A percentile compares a stretch with the other conserved stretches of the same genome.
phyloP scores from a whole-genome alignment of 371 early-diverging fungal genomes.

The Vairimorpha ceranae region DNA sequence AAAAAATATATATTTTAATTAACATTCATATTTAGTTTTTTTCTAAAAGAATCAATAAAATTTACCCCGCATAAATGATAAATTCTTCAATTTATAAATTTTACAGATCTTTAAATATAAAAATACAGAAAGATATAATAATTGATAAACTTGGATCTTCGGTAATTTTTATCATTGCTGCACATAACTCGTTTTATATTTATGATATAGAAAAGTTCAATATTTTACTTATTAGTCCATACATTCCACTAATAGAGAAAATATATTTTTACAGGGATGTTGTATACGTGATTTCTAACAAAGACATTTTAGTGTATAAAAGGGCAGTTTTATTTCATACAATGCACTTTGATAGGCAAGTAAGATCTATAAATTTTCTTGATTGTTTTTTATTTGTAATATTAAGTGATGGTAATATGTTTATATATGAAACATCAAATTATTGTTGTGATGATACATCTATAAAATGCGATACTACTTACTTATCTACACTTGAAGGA shows the following conservation, averaged over 20 bases:
- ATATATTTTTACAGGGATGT: background rate
- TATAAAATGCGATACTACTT: background rate
- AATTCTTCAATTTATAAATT: slow-evolving; percentile 1
- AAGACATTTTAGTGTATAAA: background rate
- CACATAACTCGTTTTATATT: background rate
- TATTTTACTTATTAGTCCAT: slow-evolving; percentile 13
- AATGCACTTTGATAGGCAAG: background rate
- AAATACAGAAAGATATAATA: background rate
- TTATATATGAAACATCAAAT: background rate
- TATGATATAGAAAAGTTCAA: slow-evolving; percentile 2
- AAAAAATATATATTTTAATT: too few species aligned
- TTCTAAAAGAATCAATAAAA: background rate
- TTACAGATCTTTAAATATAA: slow-evolving; percentile 2
- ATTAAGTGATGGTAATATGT: background rate
- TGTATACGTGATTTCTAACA: background rate
- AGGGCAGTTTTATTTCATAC: background rate
- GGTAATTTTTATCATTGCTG: background rate
- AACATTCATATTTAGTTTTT: background rate
- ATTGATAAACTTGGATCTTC: background rate
- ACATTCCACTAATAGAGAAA: background rate
- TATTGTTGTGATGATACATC: background rate
- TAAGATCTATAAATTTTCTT: background rate
- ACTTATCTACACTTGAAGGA: background rate
- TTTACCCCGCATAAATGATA: background rate
- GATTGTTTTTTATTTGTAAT: background rate